A percentile compares a stretch with the other conserved stretches of the same genome.
These are phyloP conservation scores for Pelargonium cotyledonis DNA, from an alignment of 441 rosid species.

Conservation along the genomic window DNA sequence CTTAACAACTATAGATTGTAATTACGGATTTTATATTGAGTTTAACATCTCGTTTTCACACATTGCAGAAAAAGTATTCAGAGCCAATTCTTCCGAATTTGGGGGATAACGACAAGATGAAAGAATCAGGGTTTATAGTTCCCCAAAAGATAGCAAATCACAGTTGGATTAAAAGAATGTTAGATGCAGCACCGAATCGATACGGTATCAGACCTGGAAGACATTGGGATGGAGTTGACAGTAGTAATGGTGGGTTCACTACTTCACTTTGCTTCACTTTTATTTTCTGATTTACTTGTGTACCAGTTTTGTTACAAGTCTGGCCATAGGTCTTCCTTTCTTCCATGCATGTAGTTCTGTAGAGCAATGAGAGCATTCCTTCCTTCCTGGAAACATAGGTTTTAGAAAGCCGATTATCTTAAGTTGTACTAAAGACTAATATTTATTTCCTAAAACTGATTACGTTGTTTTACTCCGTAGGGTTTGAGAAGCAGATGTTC, in stretches of 20 bases:
- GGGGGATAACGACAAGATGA: constrained; percentile 82
- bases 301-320: not conserved
- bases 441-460: constrained; percentile 1
- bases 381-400: not conserved
- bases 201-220: constrained; percentile 89
- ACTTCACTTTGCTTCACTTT: not conserved
- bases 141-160: constrained; percentile 78
- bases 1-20: not conserved
- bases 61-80: constrained; percentile 46
- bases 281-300: too few relatives aligned
- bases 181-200: constrained; percentile 74
- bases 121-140: constrained; percentile 75
- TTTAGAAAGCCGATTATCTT: not conserved
- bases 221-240: constrained; percentile 97
- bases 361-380: not conserved
- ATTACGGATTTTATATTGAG: not conserved
- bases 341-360: too few relatives aligned
- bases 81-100: constrained; percentile 50
- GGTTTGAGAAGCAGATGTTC: constrained; percentile 67
- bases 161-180: constrained; percentile 76
- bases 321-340: not conserved
- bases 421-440: not conserved
- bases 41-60: constrained; percentile 10
- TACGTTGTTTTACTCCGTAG: constrained; percentile 28
- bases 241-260: constrained; percentile 60